These are phyloP conservation scores for Colletotrichum musae DNA, from an alignment of 2,329 filamentous ascomycete genomes.

Conservation along the genomic window DNA sequence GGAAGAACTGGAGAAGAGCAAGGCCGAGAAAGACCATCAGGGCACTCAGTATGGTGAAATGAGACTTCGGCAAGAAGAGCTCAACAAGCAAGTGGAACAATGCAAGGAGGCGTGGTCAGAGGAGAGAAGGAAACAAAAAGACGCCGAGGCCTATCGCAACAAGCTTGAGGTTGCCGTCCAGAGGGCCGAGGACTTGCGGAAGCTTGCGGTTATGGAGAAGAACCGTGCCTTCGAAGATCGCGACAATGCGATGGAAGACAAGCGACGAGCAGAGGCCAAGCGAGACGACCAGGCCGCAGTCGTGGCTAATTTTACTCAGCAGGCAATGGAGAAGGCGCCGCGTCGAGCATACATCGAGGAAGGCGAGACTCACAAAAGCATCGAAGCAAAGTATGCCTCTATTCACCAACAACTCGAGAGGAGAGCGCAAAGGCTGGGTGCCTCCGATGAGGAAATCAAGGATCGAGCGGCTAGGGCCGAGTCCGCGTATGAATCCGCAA, in stretches of 20 bases:
- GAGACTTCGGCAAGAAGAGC: conserved; percentile 62
- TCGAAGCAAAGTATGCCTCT: conserved; percentile 68
- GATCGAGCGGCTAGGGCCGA: conserved; percentile 59
- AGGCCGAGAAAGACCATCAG: conserved; percentile 61
- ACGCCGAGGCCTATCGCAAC: conserved; percentile 53
- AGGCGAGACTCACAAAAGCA: conserved; percentile 72
- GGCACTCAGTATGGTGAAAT: conserved; percentile 70
- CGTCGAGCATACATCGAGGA: conserved; percentile 74
- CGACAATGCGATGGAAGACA: conserved; percentile 63
- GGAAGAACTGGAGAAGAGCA: conserved; percentile 67
- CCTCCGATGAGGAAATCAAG: conserved; percentile 75
- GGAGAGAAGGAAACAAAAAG: conserved; percentile 53
- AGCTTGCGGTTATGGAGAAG: conserved; percentile 71
- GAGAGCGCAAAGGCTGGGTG: conserved; percentile 72
- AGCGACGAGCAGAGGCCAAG: conserved; percentile 61
- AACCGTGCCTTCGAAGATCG: conserved; percentile 70
- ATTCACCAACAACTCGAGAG: conserved; percentile 72
- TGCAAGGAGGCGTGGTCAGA: conserved; percentile 54
- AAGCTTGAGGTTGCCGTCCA: conserved; percentile 71
- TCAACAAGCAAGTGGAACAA: conserved; percentile 60
- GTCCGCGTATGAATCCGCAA: conserved; percentile 57
- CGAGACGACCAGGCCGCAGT: conserved; percentile 60
- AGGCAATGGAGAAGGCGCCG: conserved; percentile 68
- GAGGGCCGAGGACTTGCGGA: conserved; percentile 63
- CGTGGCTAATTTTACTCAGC: conserved; percentile 67